phyloP scores from a whole-genome alignment of 1,284 basidiomycete species.

The Boletus smithii region DNA sequence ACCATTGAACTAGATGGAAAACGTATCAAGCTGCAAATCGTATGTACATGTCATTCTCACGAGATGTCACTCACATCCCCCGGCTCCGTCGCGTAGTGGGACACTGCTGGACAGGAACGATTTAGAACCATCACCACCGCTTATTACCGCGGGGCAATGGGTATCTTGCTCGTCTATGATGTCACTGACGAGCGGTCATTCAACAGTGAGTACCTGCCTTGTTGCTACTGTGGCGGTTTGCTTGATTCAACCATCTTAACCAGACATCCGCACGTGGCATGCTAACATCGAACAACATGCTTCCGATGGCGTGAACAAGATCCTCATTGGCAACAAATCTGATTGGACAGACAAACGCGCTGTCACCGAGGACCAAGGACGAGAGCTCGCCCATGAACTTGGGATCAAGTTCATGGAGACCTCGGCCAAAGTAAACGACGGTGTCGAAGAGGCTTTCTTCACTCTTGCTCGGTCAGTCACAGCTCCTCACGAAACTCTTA shows the following conservation, averaged over 20 bases:
- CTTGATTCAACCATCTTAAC: neutral
- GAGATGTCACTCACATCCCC: conserved; percentile 7
- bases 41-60: conserved; percentile 40
- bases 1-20: conserved; percentile 97
- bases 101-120: conserved; percentile 98
- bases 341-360: conserved; percentile 98
- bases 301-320: conserved; percentile 98
- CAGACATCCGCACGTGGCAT: conserved; percentile 99
- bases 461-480: conserved; percentile 81
- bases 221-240: conserved; percentile 4
- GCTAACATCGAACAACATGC: conserved; percentile 98
- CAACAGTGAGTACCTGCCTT: conserved; percentile 67
- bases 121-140: conserved; percentile 99
- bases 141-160: conserved; percentile 99
- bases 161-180: conserved; percentile 97
- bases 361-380: conserved; percentile 83
- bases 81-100: conserved; percentile 63
- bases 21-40: conserved; percentile 94
- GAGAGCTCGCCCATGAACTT: conserved; percentile 81
- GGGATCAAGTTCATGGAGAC: conserved; percentile 98
- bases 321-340: conserved; percentile 98
- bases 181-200: conserved; percentile 98
- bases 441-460: conserved; percentile 99
- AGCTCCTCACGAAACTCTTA: neutral
- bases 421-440: conserved; percentile 95